These are phyloP conservation scores for Penicilliopsis zonata DNA, from an alignment of 495 filamentous ascomycete genomes.

Conservation along the genomic window DNA sequence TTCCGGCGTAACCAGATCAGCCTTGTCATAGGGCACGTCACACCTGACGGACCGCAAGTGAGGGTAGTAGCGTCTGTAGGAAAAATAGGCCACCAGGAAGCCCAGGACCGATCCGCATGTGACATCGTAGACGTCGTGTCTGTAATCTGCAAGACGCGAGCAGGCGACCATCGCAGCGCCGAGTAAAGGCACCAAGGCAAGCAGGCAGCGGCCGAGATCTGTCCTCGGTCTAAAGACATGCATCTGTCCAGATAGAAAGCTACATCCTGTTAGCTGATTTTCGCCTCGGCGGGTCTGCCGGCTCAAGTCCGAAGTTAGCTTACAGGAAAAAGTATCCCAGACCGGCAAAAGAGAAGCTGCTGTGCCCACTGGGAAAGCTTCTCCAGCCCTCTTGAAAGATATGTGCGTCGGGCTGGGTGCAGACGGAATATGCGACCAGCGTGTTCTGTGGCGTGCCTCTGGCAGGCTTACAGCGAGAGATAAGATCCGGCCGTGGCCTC, in stretches of 20 bases:
- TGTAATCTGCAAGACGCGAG: conserved; percentile 84
- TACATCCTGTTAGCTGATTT: conserved; percentile 5
- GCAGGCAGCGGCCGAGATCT: conserved; percentile 53
- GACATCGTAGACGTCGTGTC: conserved; percentile 93
- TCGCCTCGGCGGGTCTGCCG: neutral
- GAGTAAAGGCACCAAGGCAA: conserved; percentile 51
- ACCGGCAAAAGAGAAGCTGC: conserved; percentile 73
- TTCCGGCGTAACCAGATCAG: conserved; percentile 18
- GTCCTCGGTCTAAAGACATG: conserved; percentile 64
- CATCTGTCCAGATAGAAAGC: conserved; percentile 68
- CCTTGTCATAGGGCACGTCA: conserved; percentile 41
- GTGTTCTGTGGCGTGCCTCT: conserved; percentile 49
- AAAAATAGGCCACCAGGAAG: conserved; percentile 62
- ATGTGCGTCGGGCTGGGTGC: conserved; percentile 67
- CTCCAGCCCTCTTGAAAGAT: conserved; percentile 86
- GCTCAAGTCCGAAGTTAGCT: conserved; percentile 4
- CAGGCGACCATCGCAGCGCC: conserved; percentile 82
- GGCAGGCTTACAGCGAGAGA: conserved; percentile 72
- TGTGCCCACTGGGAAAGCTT: conserved; percentile 84
- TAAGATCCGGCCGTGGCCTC: conserved; percentile 78
- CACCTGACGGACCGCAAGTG: conserved; percentile 34
- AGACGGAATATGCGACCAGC: conserved; percentile 65
- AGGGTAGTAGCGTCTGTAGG: conserved; percentile 64
- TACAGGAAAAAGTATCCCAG: conserved; percentile 68
- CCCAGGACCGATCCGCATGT: conserved; percentile 65